A percentile compares a stretch with the other conserved stretches of the same genome.
Evolutionary conservation across 1,139 yeast species (phyloP).

Genomic region (Candida sojae): DNA sequence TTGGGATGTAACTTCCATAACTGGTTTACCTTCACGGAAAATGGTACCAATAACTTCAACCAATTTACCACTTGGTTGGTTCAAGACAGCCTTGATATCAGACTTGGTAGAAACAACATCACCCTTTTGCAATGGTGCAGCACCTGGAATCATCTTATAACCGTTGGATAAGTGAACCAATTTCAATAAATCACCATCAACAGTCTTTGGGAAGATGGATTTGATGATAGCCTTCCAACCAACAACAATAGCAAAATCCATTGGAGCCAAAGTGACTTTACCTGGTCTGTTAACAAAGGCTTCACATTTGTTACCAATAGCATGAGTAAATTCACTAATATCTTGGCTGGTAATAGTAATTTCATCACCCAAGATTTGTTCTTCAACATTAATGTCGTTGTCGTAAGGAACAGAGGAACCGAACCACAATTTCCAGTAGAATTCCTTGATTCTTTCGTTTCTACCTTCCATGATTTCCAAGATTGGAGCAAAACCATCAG

Average conservation of each 20-base stretch:
- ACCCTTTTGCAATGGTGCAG: constrained; percentile 84
- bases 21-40: constrained; percentile 72
- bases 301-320: constrained; percentile 96
- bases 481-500: constrained; percentile 93
- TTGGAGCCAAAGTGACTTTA: constrained; percentile 86
- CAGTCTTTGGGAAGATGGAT: constrained; percentile 93
- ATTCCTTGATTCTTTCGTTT: constrained; percentile 88
- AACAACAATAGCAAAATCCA: constrained; percentile 98
- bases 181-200: constrained; percentile 94
- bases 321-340: constrained; percentile 92
- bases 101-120: constrained; percentile 85
- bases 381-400: constrained; percentile 67
- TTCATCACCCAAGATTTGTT: constrained; percentile 71
- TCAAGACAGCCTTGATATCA: constrained; percentile 82
- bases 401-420: constrained; percentile 62
- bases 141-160: constrained; percentile 91
- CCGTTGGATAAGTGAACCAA: constrained; percentile 95
- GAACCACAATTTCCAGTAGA: constrained; percentile 98
- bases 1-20: constrained; percentile 92
- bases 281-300: constrained; percentile 91
- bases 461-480: constrained; percentile 88
- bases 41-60: constrained; percentile 95
- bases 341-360: constrained; percentile 72
- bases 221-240: constrained; percentile 99
- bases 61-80: constrained; percentile 90